Evolutionary conservation across 2,329 filamentous ascomycete genomes (phyloP).

Genomic region (Phaeosphaeria sp.): DNA sequence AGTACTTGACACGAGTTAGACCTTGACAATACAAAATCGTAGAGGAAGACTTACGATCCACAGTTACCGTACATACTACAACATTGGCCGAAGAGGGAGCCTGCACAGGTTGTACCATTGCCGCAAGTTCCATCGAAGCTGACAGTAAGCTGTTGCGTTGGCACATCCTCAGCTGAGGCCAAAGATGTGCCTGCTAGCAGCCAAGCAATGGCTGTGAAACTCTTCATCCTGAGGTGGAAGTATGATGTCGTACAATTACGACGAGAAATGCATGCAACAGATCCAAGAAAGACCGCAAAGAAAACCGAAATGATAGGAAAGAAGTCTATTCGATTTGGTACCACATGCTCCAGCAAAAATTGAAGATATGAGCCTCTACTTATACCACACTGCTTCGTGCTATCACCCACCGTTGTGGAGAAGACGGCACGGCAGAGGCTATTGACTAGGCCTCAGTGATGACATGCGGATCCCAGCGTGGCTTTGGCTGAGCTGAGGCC

Average conservation of each 20-base stretch:
- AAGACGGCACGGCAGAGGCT: background rate
- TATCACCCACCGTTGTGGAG: background rate
- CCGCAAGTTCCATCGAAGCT: constrained; percentile 27
- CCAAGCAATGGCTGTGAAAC: background rate
- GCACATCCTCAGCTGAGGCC: constrained; percentile 6
- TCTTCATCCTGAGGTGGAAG: background rate
- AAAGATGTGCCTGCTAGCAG: constrained; percentile 5
- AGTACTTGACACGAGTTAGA: constrained; percentile 9
- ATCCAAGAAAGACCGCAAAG: background rate
- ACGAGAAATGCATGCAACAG: background rate
- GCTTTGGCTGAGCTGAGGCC: background rate
- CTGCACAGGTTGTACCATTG: constrained; percentile 22
- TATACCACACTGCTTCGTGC: background rate
- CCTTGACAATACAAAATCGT: background rate
- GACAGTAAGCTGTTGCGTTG: constrained; percentile 2
- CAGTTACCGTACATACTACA: constrained; percentile 21
- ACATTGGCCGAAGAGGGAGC: constrained; percentile 27
- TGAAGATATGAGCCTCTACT: background rate
- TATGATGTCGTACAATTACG: background rate
- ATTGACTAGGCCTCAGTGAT: background rate
- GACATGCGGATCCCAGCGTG: background rate
- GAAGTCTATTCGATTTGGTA: background rate
- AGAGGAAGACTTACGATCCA: constrained; percentile 17
- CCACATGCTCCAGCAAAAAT: background rate
- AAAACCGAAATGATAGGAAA: background rate